These are phyloP conservation scores for Sclerospora graminicola DNA, from an alignment of 352 stramenopile genomes.

Conservation along the genomic window DNA sequence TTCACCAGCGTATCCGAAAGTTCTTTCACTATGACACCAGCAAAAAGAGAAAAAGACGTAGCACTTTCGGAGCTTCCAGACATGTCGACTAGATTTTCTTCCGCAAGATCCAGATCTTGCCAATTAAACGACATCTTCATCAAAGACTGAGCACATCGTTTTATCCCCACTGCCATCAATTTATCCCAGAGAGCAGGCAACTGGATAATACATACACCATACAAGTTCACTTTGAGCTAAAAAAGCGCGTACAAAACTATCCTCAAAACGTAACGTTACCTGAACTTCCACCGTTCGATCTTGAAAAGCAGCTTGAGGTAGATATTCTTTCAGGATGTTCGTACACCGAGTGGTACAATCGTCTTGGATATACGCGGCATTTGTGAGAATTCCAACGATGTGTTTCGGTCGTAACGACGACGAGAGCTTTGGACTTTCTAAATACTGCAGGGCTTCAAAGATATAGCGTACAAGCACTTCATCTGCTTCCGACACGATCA, in stretches of 20 bases:
- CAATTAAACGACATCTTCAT: conserved; percentile 64
- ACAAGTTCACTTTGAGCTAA: too few relatives aligned
- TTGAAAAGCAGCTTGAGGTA: conserved; percentile 35
- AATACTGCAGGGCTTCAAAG: conserved; percentile 44
- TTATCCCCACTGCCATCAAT: conserved; percentile 35
- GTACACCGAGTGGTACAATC: conserved; percentile 39
- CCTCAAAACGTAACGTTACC: conserved; percentile 17
- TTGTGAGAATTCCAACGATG: conserved; percentile 55
- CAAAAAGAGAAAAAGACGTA: conserved; percentile 28
- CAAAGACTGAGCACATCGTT: conserved; percentile 49
- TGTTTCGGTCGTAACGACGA: conserved; percentile 52
- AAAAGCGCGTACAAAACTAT: too few relatives aligned
- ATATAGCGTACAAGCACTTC: conserved; percentile 54
- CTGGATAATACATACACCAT: too few relatives aligned
- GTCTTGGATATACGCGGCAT: conserved; percentile 59
- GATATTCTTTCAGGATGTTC: conserved; percentile 45
- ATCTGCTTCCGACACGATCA: conserved; percentile 45
- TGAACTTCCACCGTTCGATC: conserved; percentile 30
- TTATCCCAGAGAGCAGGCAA: conserved; percentile 41
- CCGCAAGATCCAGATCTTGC: conserved; percentile 48
- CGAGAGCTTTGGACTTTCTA: conserved; percentile 55
- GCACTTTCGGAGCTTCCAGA: conserved; percentile 6
- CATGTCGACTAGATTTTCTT: conserved; percentile 35
- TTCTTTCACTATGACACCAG: conserved; percentile 40
- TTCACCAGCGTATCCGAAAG: conserved; percentile 34